Evolutionary conservation across 495 filamentous ascomycete genomes (phyloP), one percentile per base, ranked within the genome.

Genomic region (Aspergillus biplanus): DNA sequence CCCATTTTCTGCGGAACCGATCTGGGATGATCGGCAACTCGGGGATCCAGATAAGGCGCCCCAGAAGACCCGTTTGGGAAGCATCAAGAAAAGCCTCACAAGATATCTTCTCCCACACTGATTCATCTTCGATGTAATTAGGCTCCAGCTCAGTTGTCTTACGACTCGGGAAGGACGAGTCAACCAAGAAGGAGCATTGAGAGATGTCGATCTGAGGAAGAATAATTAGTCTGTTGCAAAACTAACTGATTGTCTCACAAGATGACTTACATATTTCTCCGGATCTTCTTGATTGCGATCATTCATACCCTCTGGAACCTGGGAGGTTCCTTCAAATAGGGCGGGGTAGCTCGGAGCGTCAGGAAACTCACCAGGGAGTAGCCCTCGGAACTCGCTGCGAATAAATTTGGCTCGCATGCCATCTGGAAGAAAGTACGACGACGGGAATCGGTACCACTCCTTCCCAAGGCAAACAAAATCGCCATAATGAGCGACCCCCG

Each of bases 391-490:
- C 61, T 92, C 91, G 68, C 91, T 95, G 66, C 89, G 90, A 56
- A 99, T 79, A 67, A 97, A 98, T 63, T 92, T 96, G 61, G 91
- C 91, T 47, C 84, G 85, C 83, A 93, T 89, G 49, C 82, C 82
- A 7, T 87, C 73, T 0, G 96, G 96, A 0, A 99, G 81, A 72
- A 93, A 91, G 77, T 93, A 98, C 5, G 92, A 93, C 13, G 91
- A 93, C 11, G 96, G 96, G 70, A 96, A 99, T 52, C 96, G 91
- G 72, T 99, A 97, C 96, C 96, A 99, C 73, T 99, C 96, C 73
- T 97, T 98, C 47, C 90, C 93, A 52, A 97, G 84, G 75, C 96
- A 99, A 5, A 99, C 85, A 33, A 79, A 86, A 49, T 88, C 88
- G n/a, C 87, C 88, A 3, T 73, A 70, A 4, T 79, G 72, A 7